phyloP scores from a whole-genome alignment of 352 stramenopile species.

The Phytopythium chamaehyphon region DNA sequence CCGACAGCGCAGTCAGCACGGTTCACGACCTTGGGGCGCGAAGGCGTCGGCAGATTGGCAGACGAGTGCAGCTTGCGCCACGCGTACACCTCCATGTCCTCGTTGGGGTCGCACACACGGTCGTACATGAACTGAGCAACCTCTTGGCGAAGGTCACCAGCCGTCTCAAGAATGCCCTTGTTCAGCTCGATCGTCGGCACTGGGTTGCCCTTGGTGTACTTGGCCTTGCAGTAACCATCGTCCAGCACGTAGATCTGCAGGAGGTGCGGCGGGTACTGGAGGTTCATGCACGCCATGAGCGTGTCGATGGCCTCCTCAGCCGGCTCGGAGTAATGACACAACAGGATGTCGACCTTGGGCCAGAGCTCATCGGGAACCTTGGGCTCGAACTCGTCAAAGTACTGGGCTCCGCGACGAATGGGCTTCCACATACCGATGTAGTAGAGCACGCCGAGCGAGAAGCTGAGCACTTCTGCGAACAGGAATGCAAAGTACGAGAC shows the following conservation, averaged over 20 bases:
- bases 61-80: conserved; percentile 85
- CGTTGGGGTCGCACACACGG: conserved; percentile 76
- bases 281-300: conserved; percentile 83
- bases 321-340: conserved; percentile 85
- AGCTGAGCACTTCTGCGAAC: conserved; percentile 64
- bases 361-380: conserved; percentile 75
- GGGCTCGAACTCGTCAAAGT: conserved; percentile 86
- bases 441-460: conserved; percentile 71
- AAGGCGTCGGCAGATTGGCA: conserved; percentile 65
- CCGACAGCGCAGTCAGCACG: conserved; percentile 61
- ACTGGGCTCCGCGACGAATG: conserved; percentile 79
- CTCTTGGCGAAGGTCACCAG: conserved; percentile 74
- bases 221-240: conserved; percentile 82
- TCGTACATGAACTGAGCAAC: conserved; percentile 86
- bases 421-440: conserved; percentile 89
- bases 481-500: conserved; percentile 76
- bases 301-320: conserved; percentile 84
- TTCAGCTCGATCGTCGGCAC: conserved; percentile 71
- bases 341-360: conserved; percentile 80
- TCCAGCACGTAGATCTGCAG: conserved; percentile 83
- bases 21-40: conserved; percentile 62
- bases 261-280: conserved; percentile 84
- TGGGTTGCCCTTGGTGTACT: conserved; percentile 75
- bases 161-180: conserved; percentile 77
- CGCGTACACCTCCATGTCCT: conserved; percentile 81